Percentiles rank a stretch among this genome's conserved stretches.
Conservation (phyloP, 768 basidiomycete genomes). For the Mycena polygramma region DNA sequence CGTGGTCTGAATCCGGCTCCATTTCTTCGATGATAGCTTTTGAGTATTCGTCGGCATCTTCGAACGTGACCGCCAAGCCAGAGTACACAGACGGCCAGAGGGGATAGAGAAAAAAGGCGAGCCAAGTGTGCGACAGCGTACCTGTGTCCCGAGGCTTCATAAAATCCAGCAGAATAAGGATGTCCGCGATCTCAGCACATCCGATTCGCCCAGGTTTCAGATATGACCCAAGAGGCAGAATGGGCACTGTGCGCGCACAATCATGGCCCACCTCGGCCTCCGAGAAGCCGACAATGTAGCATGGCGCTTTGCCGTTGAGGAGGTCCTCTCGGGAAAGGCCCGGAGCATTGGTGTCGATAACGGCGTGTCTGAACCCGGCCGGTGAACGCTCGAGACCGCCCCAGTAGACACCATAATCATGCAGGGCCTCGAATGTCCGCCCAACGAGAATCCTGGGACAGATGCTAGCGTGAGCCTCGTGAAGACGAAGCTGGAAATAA, state of each 20-base stretch:
- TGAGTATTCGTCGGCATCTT: not conserved
- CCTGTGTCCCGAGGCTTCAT: not conserved
- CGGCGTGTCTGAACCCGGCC: not conserved
- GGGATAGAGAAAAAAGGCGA: not conserved
- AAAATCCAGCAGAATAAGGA: not conserved
- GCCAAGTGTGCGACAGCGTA: not conserved
- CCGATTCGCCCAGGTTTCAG: not conserved
- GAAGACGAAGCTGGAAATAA: too few species aligned
- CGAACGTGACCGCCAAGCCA: not conserved
- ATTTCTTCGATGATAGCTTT: slow-evolving; percentile 3
- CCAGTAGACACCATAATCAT: slow-evolving; percentile 5
- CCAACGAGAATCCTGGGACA: slow-evolving; percentile 8
- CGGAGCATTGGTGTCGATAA: slow-evolving; percentile 10
- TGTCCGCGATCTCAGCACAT: not conserved
- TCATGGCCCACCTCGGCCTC: slow-evolving; percentile 1
- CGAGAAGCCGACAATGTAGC: slow-evolving; percentile 27
- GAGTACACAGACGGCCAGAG: not conserved
- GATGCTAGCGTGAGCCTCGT: too few species aligned
- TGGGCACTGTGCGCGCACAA: slow-evolving; percentile 19
- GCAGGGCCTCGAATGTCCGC: slow-evolving; percentile 19
- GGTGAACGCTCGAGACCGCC: not conserved
- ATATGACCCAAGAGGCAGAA: slow-evolving; percentile 7
- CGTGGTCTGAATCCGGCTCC: not conserved
- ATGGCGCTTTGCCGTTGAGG: slow-evolving; percentile 7
- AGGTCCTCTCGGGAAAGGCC: not conserved